Base-by-base conservation (phyloP, 495 filamentous ascomycete species). In the Bathelium albidoporum region DNA sequence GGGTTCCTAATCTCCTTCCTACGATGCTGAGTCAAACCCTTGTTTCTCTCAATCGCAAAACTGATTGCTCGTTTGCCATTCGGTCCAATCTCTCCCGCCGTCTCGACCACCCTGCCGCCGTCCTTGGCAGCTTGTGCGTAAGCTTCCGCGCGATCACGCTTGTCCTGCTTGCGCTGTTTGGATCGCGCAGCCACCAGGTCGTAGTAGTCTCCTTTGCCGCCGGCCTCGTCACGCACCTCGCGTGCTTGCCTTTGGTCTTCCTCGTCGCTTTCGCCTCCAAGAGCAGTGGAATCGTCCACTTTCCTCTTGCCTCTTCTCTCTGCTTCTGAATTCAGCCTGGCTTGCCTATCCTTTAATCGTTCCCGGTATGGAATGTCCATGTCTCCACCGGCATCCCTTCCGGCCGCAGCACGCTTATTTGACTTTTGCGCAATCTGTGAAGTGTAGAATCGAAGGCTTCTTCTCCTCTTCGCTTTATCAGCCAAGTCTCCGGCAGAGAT, bases 1-100 rank as follows among this genome's bases (percentile, higher is more conserved):
- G 95, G 94, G 76, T 98, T 98, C 65, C 94, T 81, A 58, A 89
- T 85, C 61, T 94, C 89, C 83, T 97, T 97, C 82, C 85, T 95
- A 60, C 94, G 81, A 71, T 88, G 83, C 59, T 92, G 89, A 67
- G 89, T 85, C 66, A 98, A 79, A 34, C 95, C 94, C 81, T 96
- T 96, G 75, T 98, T 98, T 84, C 96, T 96, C 81, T 91, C 80
- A 72, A 98, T 97, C 72, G 85, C 81, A 76, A 95, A 97, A 7
- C 82, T 85, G 74, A 97, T 94, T 70, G 88, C 87, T 55, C 95
- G 81, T 79, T 95, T 95, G 59, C 90, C 92, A 68, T 93, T 89
- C 14, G 81, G 77, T 24, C 81, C 82, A 55, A 92, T 68, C 65
- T 78, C 74, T 29, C 49, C 49, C 66, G 86, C 84, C n/a, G 80